Base-by-base conservation (phyloP, 2,329 filamentous ascomycete genomes). In the Ophiostoma pallidulum region DNA sequence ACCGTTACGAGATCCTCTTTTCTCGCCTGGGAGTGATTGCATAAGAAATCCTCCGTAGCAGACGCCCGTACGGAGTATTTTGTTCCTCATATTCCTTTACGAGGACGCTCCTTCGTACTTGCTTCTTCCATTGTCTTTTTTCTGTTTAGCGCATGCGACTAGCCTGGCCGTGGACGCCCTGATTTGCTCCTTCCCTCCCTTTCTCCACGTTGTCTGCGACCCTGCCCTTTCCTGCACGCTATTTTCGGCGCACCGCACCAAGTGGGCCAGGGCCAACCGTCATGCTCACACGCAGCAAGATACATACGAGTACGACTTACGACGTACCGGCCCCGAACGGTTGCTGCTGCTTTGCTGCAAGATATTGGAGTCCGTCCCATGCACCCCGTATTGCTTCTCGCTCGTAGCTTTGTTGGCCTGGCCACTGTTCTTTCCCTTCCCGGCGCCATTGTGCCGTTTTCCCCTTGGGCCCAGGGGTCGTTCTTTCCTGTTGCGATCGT, bases 401-500 rank as follows among this genome's bases (percentile, higher is more conserved):
- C n/a, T n/a, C n/a, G n/a, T n/a, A n/a, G 14, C n/a, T 33, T 33
- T 12, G 10, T 12, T 14, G 14, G 13, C 31, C 5, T n/a, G 14
- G 6, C 42, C 42, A 22, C 20, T 29, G 42, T 24, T 24, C 33
- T 33, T 44, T 44, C 36, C n/a, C n/a, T 22, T 29, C 22, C 41
- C 18, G 22, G 32, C 19, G 24, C 41, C 41, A 35, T 14, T 43
- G 13, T 26, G 28, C 35, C 39, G 32, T 40, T 45, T 45, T 45
- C 35, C 36, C 36, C 35, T 32, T 41, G 41, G 41, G 26, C 43
- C 32, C 39, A 42, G 42, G 42, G 38, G 8, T 42, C 20, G 41
- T 37, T 49, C 42, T 40, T 47, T 40, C 48, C 48, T 50, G 43
- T 47, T 50, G 33, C 40, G 48, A 50, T 50, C 48, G 43, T 35